These are phyloP conservation scores for Diaporthe nobilis DNA, from an alignment of 2,329 filamentous ascomycete genomes.

Conservation along the genomic window DNA sequence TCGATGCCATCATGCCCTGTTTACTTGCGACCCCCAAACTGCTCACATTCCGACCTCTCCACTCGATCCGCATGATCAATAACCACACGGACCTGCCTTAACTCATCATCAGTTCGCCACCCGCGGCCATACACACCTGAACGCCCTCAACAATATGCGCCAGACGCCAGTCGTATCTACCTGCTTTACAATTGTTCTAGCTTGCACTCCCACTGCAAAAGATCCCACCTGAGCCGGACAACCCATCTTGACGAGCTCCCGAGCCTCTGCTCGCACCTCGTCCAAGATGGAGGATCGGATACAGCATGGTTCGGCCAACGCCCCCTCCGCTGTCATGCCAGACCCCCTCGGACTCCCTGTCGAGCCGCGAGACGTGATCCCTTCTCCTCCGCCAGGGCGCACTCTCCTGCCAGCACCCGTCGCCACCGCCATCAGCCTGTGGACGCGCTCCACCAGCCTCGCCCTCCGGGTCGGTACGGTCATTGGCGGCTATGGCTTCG, in stretches of 20 bases:
- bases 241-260: constrained; percentile 8
- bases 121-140: background rate
- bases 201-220: constrained; percentile 3
- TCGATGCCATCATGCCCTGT: constrained; percentile 27
- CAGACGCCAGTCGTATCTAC: background rate
- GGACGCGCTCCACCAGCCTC: constrained; percentile 71
- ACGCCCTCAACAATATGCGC: constrained; percentile 12
- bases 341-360: constrained; percentile 22
- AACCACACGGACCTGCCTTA: background rate
- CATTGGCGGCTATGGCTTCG: constrained; percentile 66
- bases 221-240: constrained; percentile 2
- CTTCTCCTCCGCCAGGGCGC: constrained; percentile 47
- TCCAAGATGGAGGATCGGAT: constrained; percentile 24
- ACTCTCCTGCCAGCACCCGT: constrained; percentile 71
- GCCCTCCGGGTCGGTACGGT: constrained; percentile 67
- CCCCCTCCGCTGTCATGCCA: background rate
- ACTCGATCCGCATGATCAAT: background rate
- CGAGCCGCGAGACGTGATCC: constrained; percentile 7
- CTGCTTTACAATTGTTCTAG: constrained; percentile 8
- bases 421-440: constrained; percentile 72
- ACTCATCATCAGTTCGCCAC: constrained; percentile 18
- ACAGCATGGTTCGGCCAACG: background rate
- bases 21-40: constrained; percentile 8
- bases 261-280: constrained; percentile 16
- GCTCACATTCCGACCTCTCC: constrained; percentile 24